Evolutionary conservation across 768 basidiomycete genomes (phyloP), one percentile per base, ranked within the genome.

Genomic region (Stropharia rugosoannulata): DNA sequence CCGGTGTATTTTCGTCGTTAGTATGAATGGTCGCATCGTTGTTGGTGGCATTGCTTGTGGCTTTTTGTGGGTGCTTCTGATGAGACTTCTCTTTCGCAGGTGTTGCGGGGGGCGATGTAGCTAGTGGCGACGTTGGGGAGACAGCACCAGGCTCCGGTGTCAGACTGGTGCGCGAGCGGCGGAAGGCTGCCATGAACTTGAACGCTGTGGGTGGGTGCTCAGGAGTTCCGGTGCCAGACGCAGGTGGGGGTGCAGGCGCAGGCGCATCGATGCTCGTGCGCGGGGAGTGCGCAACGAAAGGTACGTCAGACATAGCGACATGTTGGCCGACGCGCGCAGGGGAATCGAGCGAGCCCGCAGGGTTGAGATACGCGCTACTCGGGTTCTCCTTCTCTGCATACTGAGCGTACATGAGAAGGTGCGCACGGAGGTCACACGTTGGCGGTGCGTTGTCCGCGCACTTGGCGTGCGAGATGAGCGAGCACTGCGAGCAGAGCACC

Each of bases 401-500:
- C 57, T 90, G 86, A 0, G 89, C 88, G 59, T 89, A 89, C 45
- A 84, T 70, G 43, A 93, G 73, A n/a, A 93, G 79, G 65, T 91
- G 90, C 1, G 89, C 82, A 54, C 89, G 87, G 40, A 93, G 79
- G 65, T 93, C 89, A 63, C 92, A 94, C 2, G 87, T 90, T 4
- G 87, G 86, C 8, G 90, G 85, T 1, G 92, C 88, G 57, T 87
- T 84, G 36, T 70, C 62, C 0, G 85, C 82, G 62, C 93, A 94
- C 65, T 87, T 88, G 19, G 85, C 74, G 68, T 98, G 95, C 22
- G 88, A 84, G 58, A 98, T 90, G 57, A 98, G 81, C 61, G 87
- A 93, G 74, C 95, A 98, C 59, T 87, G 85, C 39, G 89, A 86
- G 66, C 95, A 98, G 6, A 98, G 76, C 8, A 95, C 87, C 1